phyloP scores from a whole-genome alignment of 169 alveolate species.

The Eimeria praecox region DNA sequence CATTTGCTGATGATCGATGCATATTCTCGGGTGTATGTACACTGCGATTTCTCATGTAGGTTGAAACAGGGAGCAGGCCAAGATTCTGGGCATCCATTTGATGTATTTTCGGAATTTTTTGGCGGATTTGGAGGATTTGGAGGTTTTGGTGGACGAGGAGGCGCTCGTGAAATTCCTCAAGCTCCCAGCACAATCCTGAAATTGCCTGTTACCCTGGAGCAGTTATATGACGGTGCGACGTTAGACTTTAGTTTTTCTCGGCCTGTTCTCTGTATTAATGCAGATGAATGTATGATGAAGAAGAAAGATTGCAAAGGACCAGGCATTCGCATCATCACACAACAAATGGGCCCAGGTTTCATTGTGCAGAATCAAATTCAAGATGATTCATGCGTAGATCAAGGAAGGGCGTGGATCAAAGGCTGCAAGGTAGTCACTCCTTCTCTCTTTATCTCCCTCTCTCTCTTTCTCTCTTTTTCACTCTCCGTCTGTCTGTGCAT shows the following conservation, averaged over 20 bases:
- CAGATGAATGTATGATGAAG: constrained; percentile 84
- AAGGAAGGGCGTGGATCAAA: constrained; percentile 85
- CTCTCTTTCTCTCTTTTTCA: not conserved
- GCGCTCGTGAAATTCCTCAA: constrained; percentile 74
- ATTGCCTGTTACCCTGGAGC: constrained; percentile 84
- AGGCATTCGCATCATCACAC: constrained; percentile 85
- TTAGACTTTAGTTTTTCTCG: constrained; percentile 83
- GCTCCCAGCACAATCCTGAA: constrained; percentile 81
- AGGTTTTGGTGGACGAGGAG: constrained; percentile 78
- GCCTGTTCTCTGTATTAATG: constrained; percentile 85
- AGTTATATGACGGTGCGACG: constrained; percentile 83
- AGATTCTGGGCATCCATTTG: constrained; percentile 43
- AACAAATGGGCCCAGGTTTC: constrained; percentile 88
- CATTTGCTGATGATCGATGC: too few species aligned
- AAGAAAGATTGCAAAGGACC: constrained; percentile 86
- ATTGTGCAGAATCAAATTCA: constrained; percentile 86
- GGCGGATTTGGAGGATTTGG: constrained; percentile 70
- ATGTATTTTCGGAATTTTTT: constrained; percentile 67
- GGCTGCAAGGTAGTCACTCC: constrained; percentile 76
- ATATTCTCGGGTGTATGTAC: not conserved
- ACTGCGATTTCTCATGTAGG: constrained; percentile 32
- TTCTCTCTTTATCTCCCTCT: not conserved
- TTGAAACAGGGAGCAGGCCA: constrained; percentile 63
- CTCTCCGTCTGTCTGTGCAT: not conserved
- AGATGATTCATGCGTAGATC: constrained; percentile 85